Percentiles rank a stretch among this genome's conserved stretches.
These are phyloP conservation scores for Aureoboletus auriporus DNA, from an alignment of 768 basidiomycete genomes.

Conservation along the genomic window DNA sequence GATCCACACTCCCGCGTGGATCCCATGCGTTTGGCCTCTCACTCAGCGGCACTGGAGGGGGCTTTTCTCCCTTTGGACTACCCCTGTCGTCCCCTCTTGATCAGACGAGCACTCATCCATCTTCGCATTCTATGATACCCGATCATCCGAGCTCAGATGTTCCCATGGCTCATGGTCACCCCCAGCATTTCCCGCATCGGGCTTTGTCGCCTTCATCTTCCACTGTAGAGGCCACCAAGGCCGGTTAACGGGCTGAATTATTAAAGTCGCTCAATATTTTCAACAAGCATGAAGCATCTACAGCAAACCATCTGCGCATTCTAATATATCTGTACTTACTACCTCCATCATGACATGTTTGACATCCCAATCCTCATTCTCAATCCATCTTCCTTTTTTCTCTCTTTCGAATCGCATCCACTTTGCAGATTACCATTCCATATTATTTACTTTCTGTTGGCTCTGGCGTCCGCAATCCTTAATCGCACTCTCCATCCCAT, in stretches of 20 bases:
- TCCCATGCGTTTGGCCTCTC: conserved; percentile 31
- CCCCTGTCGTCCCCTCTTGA: conserved; percentile 30
- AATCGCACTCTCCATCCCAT: conserved; percentile 27
- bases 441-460: conserved; percentile 26
- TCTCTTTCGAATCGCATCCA: conserved; percentile 28
- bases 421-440: conserved; percentile 25
- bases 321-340: conserved; percentile 39
- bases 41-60: conserved; percentile 23
- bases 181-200: conserved; percentile 37
- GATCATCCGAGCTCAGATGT: conserved; percentile 31
- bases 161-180: conserved; percentile 30
- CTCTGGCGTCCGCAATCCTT: conserved; percentile 23
- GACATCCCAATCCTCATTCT: conserved; percentile 30
- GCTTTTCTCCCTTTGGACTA: conserved; percentile 31
- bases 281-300: conserved; percentile 38
- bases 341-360: conserved; percentile 30
- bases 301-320: conserved; percentile 37
- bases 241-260: conserved; percentile 37
- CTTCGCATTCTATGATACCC: conserved; percentile 35
- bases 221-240: conserved; percentile 37
- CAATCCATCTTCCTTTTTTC: conserved; percentile 13
- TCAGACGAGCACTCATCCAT: conserved; percentile 23
- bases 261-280: conserved; percentile 36
- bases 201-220: conserved; percentile 36
- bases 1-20: conserved; percentile 25